These are phyloP conservation scores for Wickerhamiella hasegawae DNA, from an alignment of 805 yeast genomes.

Conservation along the genomic window DNA sequence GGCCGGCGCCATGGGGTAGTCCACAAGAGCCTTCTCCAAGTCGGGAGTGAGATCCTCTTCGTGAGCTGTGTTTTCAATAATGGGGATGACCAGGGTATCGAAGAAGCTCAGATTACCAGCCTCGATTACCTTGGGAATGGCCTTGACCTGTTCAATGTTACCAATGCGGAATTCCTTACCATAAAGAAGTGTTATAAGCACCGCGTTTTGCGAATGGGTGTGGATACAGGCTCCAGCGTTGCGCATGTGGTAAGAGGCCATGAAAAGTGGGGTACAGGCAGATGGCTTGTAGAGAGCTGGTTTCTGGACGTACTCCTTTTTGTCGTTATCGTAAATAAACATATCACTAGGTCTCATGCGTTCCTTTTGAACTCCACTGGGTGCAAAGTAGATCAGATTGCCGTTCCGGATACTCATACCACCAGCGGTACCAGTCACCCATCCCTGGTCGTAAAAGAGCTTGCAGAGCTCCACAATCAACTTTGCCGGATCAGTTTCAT, in stretches of 20 bases:
- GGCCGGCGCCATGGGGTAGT: constrained; percentile 68
- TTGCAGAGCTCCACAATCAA: constrained; percentile 70
- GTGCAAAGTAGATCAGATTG: constrained; percentile 57
- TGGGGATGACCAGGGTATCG: constrained; percentile 71
- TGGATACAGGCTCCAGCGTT: constrained; percentile 87
- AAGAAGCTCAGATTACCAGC: constrained; percentile 55
- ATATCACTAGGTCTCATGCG: constrained; percentile 66
- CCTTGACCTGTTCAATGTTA: constrained; percentile 84
- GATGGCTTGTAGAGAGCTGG: constrained; percentile 69
- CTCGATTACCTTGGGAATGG: constrained; percentile 54
- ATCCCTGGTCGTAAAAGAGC: constrained; percentile 59
- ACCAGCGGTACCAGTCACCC: constrained; percentile 97
- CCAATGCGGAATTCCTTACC: constrained; percentile 59
- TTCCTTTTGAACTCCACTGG: constrained; percentile 94
- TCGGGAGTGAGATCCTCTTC: constrained; percentile 64
- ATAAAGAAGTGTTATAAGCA: constrained; percentile 56
- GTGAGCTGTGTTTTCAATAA: constrained; percentile 77
- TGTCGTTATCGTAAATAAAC: constrained; percentile 52
- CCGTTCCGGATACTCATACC: constrained; percentile 63
- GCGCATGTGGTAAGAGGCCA: constrained; percentile 50
- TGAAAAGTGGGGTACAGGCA: constrained; percentile 81
- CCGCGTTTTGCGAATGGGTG: constrained; percentile 85
- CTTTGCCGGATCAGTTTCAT: constrained; percentile 63
- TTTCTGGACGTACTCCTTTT: constrained; percentile 35
- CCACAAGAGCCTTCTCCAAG: constrained; percentile 43